Base-by-base conservation (phyloP, 306 rosid species). In the Castanea crenata region DNA sequence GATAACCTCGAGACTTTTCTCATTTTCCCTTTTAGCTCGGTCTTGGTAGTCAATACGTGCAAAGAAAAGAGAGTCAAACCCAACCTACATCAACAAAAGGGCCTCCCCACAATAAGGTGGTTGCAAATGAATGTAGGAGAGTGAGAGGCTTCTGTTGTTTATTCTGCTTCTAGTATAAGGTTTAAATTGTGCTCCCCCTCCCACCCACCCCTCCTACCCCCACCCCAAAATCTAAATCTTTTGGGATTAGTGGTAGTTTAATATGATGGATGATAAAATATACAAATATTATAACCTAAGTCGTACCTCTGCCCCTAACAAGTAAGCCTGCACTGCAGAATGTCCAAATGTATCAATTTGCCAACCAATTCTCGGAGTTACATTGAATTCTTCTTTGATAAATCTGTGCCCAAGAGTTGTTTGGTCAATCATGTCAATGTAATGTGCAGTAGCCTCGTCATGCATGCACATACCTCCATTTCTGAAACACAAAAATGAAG, bases 401-500 rank as follows among this genome's bases (percentile, higher is more conserved):
- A 87, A 94, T 23, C 67, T 79, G 78, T 94, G 98, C 27, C 98
- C 98, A 55, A 90, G 92, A 35, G 93, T 94, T 25, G 98, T 94
- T 88, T 90, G 98, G 88, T 92, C 97, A 70, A 94, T 92, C 98
- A 94, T 89, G 69, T 94, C 97, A 52, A 94, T 84, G 82, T 94
- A 91, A 82, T 94, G 98, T 2, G 94, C 5, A 20, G 97, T 55
- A 21, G 98, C 98, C 86, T 94, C 97, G 31, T 92, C 98, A 57
- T 94, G 98, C 98, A 91, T 94, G 76, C 95, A 92, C 87, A 78
- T 76, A n/a, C 98, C 98, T 78, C 98, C 98, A 83, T 94, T 94
- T 88, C 98, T 92, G 78, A 85, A 83, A 81, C 32, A 85, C 54
- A 46, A 46, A 46, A 46, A 46, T 46, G 54, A 46, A 46, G 54